Evolutionary conservation across 1,284 basidiomycete species (phyloP), one percentile per base, ranked within the genome.

Genomic region (Golubevia sp.): DNA sequence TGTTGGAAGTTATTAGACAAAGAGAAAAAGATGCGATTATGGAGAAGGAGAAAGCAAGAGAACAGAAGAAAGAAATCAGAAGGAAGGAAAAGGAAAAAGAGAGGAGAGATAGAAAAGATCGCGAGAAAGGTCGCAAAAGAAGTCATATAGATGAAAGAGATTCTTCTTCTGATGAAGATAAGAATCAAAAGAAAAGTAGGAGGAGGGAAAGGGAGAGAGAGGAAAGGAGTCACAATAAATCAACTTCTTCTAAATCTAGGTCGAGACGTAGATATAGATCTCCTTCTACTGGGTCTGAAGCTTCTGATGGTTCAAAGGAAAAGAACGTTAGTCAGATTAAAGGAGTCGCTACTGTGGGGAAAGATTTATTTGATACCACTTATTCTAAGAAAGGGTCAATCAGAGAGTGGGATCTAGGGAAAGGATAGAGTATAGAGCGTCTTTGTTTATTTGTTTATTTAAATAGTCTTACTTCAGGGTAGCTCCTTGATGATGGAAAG

Each of bases 1-100:
- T 64, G n/a, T 15, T 54, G 56, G 51, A 64, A 13, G 24, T 64
- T 1, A 20, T 64, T 18, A 26, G 59, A 11, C 20, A 49, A 34
- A 56, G 30, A 49, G 21, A 57, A 51, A 52, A 21, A 7, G 27
- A 38, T 51, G 49, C 15, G 34, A 8, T 50, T 44, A 30, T 30
- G 48, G 62, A 13, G 56, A 56, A 7, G 53, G 8, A 18, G 58
- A 61, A 20, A 25, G 59, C 13, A 15, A 55, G 26, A 55, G 53
- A 21, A 57, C 44, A 13, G 44, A 50, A 25, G 53, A 56, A 55
- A 23, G 52, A 23, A 38, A 38, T 49, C 54, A 25, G 44, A n/a
- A 61, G 18, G 48, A 25, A 51, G 53, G 55, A 20, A 55, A 55
- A 26, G 27, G 48, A 25, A 25, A 26, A 27, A 1, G 20, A 38